Evolutionary conservation across 2,329 filamentous ascomycete genomes (phyloP).

Genomic region (Chaetomium olivaceum): DNA sequence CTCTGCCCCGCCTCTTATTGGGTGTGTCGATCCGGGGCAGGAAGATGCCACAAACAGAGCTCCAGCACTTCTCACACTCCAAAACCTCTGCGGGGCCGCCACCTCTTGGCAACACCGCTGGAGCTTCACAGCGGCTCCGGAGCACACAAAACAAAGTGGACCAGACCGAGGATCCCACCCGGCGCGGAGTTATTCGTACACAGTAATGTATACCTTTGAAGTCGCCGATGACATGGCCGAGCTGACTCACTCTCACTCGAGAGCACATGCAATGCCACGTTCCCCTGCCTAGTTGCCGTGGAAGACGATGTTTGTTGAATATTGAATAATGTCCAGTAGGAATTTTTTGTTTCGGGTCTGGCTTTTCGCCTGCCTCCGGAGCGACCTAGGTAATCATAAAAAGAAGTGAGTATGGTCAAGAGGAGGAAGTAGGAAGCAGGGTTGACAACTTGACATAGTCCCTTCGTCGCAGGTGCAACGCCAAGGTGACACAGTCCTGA

Average conservation of each 20-base stretch:
- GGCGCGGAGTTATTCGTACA: not conserved
- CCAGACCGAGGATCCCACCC: conserved; percentile 2
- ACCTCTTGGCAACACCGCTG: not conserved
- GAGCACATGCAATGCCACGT: not conserved
- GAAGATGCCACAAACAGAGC: not conserved
- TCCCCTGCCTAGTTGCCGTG: not conserved
- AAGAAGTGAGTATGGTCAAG: not conserved
- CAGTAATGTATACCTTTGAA: not conserved
- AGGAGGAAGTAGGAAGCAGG: not conserved
- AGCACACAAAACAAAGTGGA: not conserved
- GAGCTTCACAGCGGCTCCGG: conserved; percentile 3
- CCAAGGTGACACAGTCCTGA: not conserved
- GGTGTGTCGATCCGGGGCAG: conserved; percentile 20
- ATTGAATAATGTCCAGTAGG: not conserved
- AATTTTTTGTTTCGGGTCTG: not conserved
- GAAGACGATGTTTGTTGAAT: not conserved
- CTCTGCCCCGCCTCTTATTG: conserved; percentile 7
- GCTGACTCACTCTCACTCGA: conserved; percentile 5
- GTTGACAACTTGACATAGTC: not conserved
- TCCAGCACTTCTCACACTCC: not conserved
- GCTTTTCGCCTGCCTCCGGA: not conserved
- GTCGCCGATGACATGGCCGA: not conserved
- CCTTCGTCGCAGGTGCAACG: not conserved
- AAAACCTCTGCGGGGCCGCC: conserved; percentile 2
- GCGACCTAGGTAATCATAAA: not conserved